Evolutionary conservation across 176 grass and related monocot species (phyloP), one percentile per base, ranked within the genome.

Genomic region (Microstegium vimineum): DNA sequence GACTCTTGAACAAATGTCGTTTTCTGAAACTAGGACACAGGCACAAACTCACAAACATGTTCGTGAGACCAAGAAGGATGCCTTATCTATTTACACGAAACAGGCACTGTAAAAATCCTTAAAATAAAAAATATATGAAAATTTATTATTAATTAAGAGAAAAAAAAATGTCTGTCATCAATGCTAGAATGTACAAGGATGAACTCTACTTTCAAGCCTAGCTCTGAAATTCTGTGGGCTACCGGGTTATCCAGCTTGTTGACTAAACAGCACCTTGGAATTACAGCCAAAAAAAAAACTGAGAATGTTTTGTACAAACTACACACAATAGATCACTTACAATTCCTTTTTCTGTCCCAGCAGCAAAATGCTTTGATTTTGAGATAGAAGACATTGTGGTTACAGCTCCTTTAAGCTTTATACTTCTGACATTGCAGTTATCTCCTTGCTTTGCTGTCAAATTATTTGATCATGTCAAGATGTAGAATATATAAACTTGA

Each of bases 271-370:
- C 49, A 32, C 32, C 20, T 15, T 2, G 23, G 13, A 18, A 43
- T 27, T 41, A 79, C 34, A 73, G 7, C 5, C 62, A 57, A 1
- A 9, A 61, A 62, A 43, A 52, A n/a, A n/a, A n/a, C n/a, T n/a
- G n/a, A n/a, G n/a, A n/a, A 71, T 16, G 5, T 56, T 52, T 56
- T 77, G 56, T 14, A 59, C 13, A 37, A 45, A 62, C 6, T 18
- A 59, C 17, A 37, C 37, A 62, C 8, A 64, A 66, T 13, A 83
- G 22, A 73, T 28, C 75, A 77, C 92, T 94, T 88, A 98, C 95
- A 71, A 91, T 83, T 87, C 95, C 90, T 80, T 94, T 93, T 71
- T 93, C 86, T 14, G 95, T 98, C 65, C 92, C 95, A 78, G 87
- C 89, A 88, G 90, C 88, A 87, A 93, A 62, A 93, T 64, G 67